Percentiles rank a stretch among this genome's conserved stretches.
Evolutionary conservation across 768 basidiomycete genomes (phyloP).

Genomic region (Hemileccinum impolitum): DNA sequence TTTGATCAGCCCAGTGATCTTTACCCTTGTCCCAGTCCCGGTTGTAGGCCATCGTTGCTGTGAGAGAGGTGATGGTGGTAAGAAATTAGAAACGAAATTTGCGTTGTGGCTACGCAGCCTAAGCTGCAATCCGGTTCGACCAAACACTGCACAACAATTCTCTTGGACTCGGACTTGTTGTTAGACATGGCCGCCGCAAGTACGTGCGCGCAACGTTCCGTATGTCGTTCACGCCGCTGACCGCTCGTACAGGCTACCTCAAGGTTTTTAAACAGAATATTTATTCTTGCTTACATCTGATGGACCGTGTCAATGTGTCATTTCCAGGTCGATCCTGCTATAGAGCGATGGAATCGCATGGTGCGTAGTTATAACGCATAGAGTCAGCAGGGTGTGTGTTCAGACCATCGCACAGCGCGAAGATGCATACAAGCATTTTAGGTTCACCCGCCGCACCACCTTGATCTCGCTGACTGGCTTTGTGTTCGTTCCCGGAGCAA

Average conservation of each 20-base stretch:
- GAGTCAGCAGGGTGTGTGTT: background rate
- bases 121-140: constrained; percentile 6
- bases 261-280: constrained; percentile 40
- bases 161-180: constrained; percentile 22
- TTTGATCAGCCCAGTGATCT: constrained; percentile 49
- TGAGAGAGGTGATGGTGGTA: constrained; percentile 20
- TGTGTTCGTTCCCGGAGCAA: constrained; percentile 57
- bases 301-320: constrained; percentile 2
- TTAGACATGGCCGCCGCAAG: constrained; percentile 66
- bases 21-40: constrained; percentile 89
- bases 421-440: constrained; percentile 78
- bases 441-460: constrained; percentile 69
- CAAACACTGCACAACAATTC: constrained; percentile 32
- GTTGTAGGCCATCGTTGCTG: constrained; percentile 60
- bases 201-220: constrained; percentile 24
- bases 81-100: constrained; percentile 13
- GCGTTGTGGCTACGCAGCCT: background rate
- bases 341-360: constrained; percentile 63
- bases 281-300: background rate
- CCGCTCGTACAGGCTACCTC: constrained; percentile 45
- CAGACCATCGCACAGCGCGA: constrained; percentile 55
- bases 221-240: constrained; percentile 8
- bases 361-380: constrained; percentile 32
- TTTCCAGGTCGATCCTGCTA: constrained; percentile 48
- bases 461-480: constrained; percentile 61